These are phyloP conservation scores for Cryphonectria japonica DNA, from an alignment of 2,329 filamentous ascomycete species.

Conservation along the genomic window DNA sequence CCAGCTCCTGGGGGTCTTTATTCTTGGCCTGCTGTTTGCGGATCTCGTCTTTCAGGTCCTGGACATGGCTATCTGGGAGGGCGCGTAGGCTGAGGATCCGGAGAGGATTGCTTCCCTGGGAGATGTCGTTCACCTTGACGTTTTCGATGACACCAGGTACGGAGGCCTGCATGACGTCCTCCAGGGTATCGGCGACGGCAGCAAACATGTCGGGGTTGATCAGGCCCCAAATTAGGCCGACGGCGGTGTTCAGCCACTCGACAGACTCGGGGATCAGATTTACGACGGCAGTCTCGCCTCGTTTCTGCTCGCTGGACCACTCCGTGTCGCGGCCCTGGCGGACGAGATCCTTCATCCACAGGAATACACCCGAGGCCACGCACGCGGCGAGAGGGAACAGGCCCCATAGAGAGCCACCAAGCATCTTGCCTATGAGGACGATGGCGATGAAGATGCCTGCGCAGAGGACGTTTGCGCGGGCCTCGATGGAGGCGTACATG, in stretches of 20 bases:
- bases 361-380: slow-evolving; percentile 76
- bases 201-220: slow-evolving; percentile 95
- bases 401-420: slow-evolving; percentile 77
- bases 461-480: slow-evolving; percentile 72
- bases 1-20: slow-evolving; percentile 85
- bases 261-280: slow-evolving; percentile 93
- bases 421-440: slow-evolving; percentile 75
- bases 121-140: slow-evolving; percentile 92
- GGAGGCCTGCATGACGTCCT: slow-evolving; percentile 94
- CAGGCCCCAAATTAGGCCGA: slow-evolving; percentile 84
- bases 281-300: slow-evolving; percentile 82
- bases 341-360: slow-evolving; percentile 89
- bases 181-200: slow-evolving; percentile 35
- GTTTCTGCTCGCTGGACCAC: slow-evolving; percentile 84
- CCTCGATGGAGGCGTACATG: slow-evolving; percentile 78
- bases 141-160: slow-evolving; percentile 91
- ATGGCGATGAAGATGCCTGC: slow-evolving; percentile 73
- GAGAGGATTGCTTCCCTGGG: slow-evolving; percentile 88
- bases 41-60: slow-evolving; percentile 80
- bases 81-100: slow-evolving; percentile 86
- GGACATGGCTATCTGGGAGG: slow-evolving; percentile 79
- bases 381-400: slow-evolving; percentile 74
- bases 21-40: slow-evolving; percentile 77
- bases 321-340: slow-evolving; percentile 80
- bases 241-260: slow-evolving; percentile 92